Base-by-base conservation (phyloP, 2,329 filamentous ascomycete genomes). In the Colletotrichum endophyticum region DNA sequence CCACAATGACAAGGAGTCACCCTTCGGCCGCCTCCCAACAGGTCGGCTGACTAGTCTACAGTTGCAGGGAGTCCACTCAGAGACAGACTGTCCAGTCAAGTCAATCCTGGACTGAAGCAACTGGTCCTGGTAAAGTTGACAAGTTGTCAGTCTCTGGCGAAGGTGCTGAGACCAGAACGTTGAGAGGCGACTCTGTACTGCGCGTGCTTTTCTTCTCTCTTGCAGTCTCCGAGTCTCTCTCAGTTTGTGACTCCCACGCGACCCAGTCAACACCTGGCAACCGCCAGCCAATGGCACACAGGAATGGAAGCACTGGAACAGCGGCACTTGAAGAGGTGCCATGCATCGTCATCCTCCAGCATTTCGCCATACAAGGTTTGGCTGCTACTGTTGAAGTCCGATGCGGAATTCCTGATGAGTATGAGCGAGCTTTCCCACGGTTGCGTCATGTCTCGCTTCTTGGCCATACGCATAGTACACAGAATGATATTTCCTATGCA, bases 251-350 rank as follows among this genome's bases (percentile, higher is more conserved):
- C 64, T 74, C 67, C 72, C 39, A 49, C 59, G 32, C 34, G 73
- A 63, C 69, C 56, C 70, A 61, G 32, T 63, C 56, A 32, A 63
- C 44, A 59, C 57, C 73, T 72, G 69, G 73, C 70, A 76, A 69
- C 70, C 36, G 63, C 53, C 32, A 63, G 19, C 70, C 73, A 68
- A 69, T 73, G 39, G 36, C 34, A 44, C 15, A 62, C n/a, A 68
- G 53, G 27, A 62, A 68, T 39, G 34, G 16, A 36, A 12, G 53
- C 15, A 28, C 22, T 62, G 27, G 70, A 11, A 49, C 16, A 44
- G 70, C 63, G 64, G 73, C 70, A 64, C 56, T 39, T 36, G 39
- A 44, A 62, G 27, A 53, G 44, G 44, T 53, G 44, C n/a, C 44
- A 53, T 53, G 44, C 27, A 64, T 25, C 59, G 57, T 73, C 70